Conservation (phyloP, 2,329 filamentous ascomycete genomes). For the Lizonia empirigonia region DNA sequence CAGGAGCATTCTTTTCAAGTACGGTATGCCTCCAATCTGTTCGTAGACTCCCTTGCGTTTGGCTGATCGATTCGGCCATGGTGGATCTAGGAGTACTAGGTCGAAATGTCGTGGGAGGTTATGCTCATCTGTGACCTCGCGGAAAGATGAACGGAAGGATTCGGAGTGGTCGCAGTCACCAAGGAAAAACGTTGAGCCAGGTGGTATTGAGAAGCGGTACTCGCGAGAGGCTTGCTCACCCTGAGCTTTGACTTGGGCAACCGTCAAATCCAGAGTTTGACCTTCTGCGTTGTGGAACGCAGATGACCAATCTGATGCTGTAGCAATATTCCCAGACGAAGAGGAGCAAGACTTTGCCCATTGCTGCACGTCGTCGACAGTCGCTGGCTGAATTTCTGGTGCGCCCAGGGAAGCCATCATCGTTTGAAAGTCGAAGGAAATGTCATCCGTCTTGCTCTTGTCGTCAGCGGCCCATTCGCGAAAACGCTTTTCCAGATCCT, state of each 20-base stretch:
- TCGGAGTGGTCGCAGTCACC: conserved; percentile 51
- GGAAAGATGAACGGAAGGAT: conserved; percentile 47
- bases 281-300: conserved; percentile 40
- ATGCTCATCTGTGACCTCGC: conserved; percentile 43
- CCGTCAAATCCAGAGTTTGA: conserved; percentile 31
- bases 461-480: conserved; percentile 35
- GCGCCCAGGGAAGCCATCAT: conserved; percentile 45
- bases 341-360: conserved; percentile 36
- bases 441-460: conserved; percentile 32
- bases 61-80: conserved; percentile 81
- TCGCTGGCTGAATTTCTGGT: conserved; percentile 28
- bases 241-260: conserved; percentile 19
- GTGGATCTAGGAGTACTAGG: conserved; percentile 74
- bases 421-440: conserved; percentile 38
- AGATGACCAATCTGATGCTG: conserved; percentile 27
- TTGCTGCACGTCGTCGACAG: conserved; percentile 19
- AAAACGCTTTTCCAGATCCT: conserved; percentile 36
- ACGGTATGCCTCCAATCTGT: conserved; percentile 51
- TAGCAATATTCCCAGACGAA: conserved; percentile 22
- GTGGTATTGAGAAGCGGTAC: conserved; percentile 55
- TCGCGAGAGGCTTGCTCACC: conserved; percentile 10
- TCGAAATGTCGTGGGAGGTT: conserved; percentile 62
- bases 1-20: conserved; percentile 52
- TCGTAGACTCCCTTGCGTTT: conserved; percentile 63
- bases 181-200: conserved; percentile 56